Base-by-base conservation (phyloP, 2,329 filamentous ascomycete genomes). In the Epichloe gansuensis region DNA sequence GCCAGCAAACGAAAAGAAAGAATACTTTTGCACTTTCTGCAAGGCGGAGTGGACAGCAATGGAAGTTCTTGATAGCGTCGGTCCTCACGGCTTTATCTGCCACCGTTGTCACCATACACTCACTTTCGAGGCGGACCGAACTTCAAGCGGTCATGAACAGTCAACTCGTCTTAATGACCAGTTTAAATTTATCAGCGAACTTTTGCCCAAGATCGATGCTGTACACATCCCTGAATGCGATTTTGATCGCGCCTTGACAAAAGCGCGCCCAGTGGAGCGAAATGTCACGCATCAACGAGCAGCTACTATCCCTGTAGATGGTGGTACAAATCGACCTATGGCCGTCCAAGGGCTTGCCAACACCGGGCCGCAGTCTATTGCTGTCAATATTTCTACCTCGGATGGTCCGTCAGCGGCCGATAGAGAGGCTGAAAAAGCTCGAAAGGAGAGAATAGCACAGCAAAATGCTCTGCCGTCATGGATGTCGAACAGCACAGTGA, bases 11-110 rank as follows among this genome's bases (percentile, higher is more conserved):
- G 91, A 97, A 68, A 86, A 89, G 66, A 96, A 96, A 67, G 93
- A 97, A 64, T 94, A 90, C 62, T 84, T 85, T 54, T 98, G 93
- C 68, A 73, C 77, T 35, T 78, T 81, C 52, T 98, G 93, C 71
- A 82, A 84, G 58, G 78, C 86, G 1, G 86, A 95, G 65, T 98
- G 87, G 79, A 95, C 90, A 3, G 80, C 85, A 57, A 81, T 97
- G 68, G 90, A 97, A 59, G 90, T 94, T 1, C 71, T 97, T 50
- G 89, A 95, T 68, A 82, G 79, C 54, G 75, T 82, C 41, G 82
- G 85, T 49, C 74, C 76, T 1, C 68, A 74, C 46, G 87, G 89
- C 0, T 97, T 97, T 64, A 70, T 85, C 46, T 98, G 93, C 68
- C 84, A 90, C 63, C 81, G 83, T 49, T 98, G 93, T 69, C 74